These are phyloP conservation scores for Eugenia klotzschiana DNA, from an alignment of 441 rosid species.

Conservation along the genomic window DNA sequence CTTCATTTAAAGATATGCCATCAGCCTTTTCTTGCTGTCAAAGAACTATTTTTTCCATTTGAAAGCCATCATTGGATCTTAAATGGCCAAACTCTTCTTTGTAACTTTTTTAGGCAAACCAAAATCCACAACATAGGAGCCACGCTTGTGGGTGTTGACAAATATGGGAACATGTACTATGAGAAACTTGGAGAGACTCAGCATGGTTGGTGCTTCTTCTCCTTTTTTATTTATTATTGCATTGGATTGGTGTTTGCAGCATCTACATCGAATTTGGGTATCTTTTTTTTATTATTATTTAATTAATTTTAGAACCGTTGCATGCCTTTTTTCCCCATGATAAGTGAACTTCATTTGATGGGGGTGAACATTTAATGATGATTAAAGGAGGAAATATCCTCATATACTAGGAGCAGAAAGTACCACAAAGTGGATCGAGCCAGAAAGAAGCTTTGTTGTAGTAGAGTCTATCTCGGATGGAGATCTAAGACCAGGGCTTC, in stretches of 20 bases:
- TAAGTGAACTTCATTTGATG: neutral
- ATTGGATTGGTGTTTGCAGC: neutral
- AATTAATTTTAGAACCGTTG: neutral
- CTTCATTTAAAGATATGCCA: neutral
- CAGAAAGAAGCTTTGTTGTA: neutral
- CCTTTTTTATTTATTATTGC: neutral
- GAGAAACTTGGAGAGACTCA: constrained; percentile 60
- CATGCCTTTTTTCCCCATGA: neutral
- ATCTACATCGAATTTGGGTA: neutral
- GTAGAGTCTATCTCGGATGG: neutral
- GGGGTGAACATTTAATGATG: neutral
- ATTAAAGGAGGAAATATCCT: neutral
- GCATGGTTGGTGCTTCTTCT: constrained; percentile 37
- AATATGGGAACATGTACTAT: constrained; percentile 82
- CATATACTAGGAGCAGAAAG: neutral
- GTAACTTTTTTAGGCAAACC: constrained; percentile 50
- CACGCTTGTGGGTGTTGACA: constrained; percentile 74
- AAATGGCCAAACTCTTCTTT: neutral
- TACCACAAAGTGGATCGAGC: neutral
- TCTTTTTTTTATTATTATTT: neutral
- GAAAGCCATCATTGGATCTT: neutral
- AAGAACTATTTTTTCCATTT: neutral
- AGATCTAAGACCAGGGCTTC: neutral
- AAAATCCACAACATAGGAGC: constrained; percentile 88
- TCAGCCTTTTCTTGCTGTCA: neutral